These are phyloP conservation scores for Aciculosporium take DNA, from an alignment of 2,329 filamentous ascomycete species.

Conservation along the genomic window DNA sequence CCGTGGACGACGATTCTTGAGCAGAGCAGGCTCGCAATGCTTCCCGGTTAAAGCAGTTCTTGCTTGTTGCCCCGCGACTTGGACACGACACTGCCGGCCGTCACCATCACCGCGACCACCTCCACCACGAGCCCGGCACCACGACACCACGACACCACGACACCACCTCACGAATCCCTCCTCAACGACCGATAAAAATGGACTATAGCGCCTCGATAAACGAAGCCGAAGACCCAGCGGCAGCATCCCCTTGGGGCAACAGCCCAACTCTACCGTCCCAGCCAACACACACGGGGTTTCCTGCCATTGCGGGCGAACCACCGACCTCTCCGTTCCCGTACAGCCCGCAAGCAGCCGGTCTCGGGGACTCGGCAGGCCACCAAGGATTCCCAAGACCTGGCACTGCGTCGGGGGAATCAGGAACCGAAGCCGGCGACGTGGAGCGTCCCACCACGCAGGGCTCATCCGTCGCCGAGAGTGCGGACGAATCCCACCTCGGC, in stretches of 20 bases:
- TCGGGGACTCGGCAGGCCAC: conserved; percentile 22
- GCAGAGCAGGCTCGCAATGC: background rate
- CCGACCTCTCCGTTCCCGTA: conserved; percentile 30
- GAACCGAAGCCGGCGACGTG: conserved; percentile 24
- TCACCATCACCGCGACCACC: background rate
- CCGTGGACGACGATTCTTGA: background rate
- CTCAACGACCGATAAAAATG: no score
- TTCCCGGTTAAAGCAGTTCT: background rate
- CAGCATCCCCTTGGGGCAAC: conserved; percentile 41
- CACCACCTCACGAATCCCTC: no score
- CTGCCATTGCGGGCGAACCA: conserved; percentile 24
- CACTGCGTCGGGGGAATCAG: conserved; percentile 31
- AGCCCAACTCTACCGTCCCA: conserved; percentile 37
- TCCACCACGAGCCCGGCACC: background rate
- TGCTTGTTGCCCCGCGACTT: no score
- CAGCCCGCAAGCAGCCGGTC: conserved; percentile 26
- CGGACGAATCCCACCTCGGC: conserved; percentile 8
- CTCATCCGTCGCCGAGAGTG: conserved; percentile 5
- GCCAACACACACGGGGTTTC: conserved; percentile 30
- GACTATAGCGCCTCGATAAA: conserved; percentile 43
- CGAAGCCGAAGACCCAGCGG: conserved; percentile 37
- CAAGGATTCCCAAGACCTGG: conserved; percentile 31
- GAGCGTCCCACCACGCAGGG: conserved; percentile 18
- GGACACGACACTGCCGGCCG: no score
- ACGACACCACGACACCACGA: background rate